Base-by-base conservation (phyloP, 306 rosid genomes). In the Nissolia schottii region DNA sequence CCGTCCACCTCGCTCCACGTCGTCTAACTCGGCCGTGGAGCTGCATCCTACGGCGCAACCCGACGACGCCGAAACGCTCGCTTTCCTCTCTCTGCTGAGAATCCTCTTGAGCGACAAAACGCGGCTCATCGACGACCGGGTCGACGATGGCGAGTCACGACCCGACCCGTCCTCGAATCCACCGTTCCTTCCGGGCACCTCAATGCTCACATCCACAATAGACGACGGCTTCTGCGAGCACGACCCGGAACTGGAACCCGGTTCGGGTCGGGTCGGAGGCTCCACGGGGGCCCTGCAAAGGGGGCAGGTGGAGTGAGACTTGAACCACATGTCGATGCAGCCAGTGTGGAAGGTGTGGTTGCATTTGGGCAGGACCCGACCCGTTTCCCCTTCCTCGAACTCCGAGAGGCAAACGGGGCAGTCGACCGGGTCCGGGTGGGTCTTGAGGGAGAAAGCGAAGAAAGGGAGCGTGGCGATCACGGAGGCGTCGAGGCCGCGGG, bases 261-360 rank as follows among this genome's bases (percentile, higher is more conserved):
- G 24, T 16, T 74, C 92, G 18, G 41, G 2, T 25, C 45, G 18
- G 25, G 10, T 10, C 14, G 7, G 34, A 7, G 74, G 53, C 53
- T 93, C 97, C 5, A 93, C 97, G 0, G 84, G 38, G 0, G 83
- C 67, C 67, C 98, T 75, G 22, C 98, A 93, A 1, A 93, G 84
- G 0, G 98, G 98, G 19, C 98, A 93, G 0, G 97, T 90, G 46
- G 89, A 73, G 63, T 93, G 97, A 0, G 96, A 87, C 0, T 74
- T 88, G 45, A 93, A 87, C 98, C 98, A 90, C 94, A 87, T 86
- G 23, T 93, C 98, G 18, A 93, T 93, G 56, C 98, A 93, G 1
- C 77, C 91, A 1, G 76, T 84, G 32, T 93, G 98, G 48, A 93
- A 93, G n/a, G 75, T 74, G 64, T 93, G 98, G 8, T 66, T 68